phyloP scores from a whole-genome alignment of 2,329 filamentous ascomycete species.

The Aspergillus latus region DNA sequence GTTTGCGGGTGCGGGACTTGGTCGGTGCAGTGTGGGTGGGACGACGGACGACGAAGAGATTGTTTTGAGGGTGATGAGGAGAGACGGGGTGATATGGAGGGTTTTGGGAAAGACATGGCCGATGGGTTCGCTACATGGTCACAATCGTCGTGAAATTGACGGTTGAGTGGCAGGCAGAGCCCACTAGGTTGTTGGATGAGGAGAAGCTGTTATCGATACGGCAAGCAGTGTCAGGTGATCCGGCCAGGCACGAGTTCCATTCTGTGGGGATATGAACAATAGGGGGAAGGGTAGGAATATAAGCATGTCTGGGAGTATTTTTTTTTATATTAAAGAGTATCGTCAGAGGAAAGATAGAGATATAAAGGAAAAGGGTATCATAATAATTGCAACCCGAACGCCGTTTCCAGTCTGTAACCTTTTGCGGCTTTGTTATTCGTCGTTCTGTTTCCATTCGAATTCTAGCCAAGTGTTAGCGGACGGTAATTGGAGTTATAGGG shows the following conservation, averaged over 20 bases:
- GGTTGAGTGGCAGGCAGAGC: not conserved
- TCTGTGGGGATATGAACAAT: no score
- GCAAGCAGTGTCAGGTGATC: not conserved
- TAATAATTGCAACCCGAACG: constrained; percentile 15
- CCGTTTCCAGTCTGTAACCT: constrained; percentile 4
- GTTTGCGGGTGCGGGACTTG: not conserved
- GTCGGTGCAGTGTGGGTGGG: constrained; percentile 24
- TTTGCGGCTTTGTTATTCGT: constrained; percentile 27
- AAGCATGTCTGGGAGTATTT: not conserved
- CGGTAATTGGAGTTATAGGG: not conserved
- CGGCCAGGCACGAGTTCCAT: not conserved
- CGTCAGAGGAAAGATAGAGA: not conserved
- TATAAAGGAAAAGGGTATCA: constrained; percentile 21
- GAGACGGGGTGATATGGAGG: constrained; percentile 22
- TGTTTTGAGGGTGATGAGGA: constrained; percentile 35
- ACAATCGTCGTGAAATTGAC: not conserved
- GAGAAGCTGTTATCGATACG: constrained; percentile 30
- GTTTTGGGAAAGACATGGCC: constrained; percentile 39
- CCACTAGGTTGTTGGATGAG: not conserved
- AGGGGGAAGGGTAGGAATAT: no score
- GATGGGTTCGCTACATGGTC: constrained; percentile 32
- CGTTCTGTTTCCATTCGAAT: constrained; percentile 54
- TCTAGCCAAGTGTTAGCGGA: constrained; percentile 38
- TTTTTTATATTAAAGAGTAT: no score
- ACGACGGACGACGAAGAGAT: constrained; percentile 19